Conservation (phyloP, 257 asterid genomes). For the Anisodus acutangulus region DNA sequence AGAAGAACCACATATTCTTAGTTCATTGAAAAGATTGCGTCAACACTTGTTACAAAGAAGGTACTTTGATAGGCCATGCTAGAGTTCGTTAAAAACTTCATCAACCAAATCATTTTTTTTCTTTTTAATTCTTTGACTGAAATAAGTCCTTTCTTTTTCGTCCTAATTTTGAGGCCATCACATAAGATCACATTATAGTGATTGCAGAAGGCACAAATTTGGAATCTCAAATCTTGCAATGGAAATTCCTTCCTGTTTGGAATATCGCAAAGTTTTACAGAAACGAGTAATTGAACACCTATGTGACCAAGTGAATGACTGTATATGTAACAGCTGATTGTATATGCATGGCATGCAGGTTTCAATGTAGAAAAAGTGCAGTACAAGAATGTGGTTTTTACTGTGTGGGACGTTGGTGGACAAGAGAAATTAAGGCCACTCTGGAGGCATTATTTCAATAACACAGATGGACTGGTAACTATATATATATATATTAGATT, state of each 20-base stretch:
- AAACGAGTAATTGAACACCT: background rate
- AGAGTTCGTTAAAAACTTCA: background rate
- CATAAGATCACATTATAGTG: conserved; percentile 4
- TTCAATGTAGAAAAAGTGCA: conserved; percentile 98
- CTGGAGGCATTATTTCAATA: conserved; percentile 97
- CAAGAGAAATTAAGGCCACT: conserved; percentile 95
- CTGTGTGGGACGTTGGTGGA: conserved; percentile 99
- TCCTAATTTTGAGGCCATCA: background rate
- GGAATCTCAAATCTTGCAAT: conserved; percentile 14
- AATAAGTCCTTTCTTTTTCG: background rate
- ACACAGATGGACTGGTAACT: conserved; percentile 94
- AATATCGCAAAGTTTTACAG: background rate
- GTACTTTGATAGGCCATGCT: background rate
- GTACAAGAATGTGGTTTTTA: conserved; percentile 88
- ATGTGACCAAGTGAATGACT: background rate
- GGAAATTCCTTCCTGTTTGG: conserved; percentile 1
- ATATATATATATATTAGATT: background rate
- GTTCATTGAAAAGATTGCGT: background rate
- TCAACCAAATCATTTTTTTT: background rate
- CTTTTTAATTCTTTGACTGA: background rate
- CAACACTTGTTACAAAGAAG: background rate
- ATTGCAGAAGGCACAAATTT: conserved; percentile 7
- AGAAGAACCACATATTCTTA: background rate
- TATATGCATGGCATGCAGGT: conserved; percentile 57
- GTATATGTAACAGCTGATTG: conserved; percentile 27